These are phyloP conservation scores for Trametes sanguinea DNA, from an alignment of 768 basidiomycete genomes.

Conservation along the genomic window DNA sequence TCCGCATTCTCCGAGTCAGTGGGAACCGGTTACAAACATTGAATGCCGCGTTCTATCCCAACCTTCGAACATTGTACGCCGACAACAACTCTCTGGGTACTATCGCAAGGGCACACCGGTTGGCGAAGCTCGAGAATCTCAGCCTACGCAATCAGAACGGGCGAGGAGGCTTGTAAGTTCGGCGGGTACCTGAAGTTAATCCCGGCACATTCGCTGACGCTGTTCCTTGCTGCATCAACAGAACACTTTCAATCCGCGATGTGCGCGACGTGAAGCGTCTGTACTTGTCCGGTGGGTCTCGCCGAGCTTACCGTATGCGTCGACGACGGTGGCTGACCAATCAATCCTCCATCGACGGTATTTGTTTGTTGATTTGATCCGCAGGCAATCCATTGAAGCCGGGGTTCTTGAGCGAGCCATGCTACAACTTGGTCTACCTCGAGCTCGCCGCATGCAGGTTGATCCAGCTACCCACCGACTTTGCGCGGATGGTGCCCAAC, in stretches of 20 bases:
- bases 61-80: conserved; percentile 87
- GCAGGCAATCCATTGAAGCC: conserved; percentile 70
- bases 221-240: conserved; percentile 23
- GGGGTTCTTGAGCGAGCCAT: conserved; percentile 66
- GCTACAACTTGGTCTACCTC: conserved; percentile 89
- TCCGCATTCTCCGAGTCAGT: conserved; percentile 86
- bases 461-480: conserved; percentile 65
- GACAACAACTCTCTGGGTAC: conserved; percentile 74
- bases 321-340: conserved; percentile 20
- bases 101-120: conserved; percentile 54
- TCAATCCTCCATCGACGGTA: conserved; percentile 24
- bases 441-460: conserved; percentile 89
- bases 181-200: conserved; percentile 19
- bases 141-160: conserved; percentile 89
- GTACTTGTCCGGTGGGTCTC: conserved; percentile 85
- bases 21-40: conserved; percentile 75
- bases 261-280: conserved; percentile 91
- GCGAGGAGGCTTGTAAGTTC: conserved; percentile 64
- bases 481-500: conserved; percentile 75
- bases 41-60: conserved; percentile 58
- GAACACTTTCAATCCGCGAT: conserved; percentile 54
- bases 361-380: conserved; percentile 27
- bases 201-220: conserved; percentile 1
- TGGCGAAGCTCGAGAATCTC: conserved; percentile 82
- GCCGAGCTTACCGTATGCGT: conserved; percentile 16